A percentile compares a stretch with the other conserved stretches of the same genome.
phyloP scores from a whole-genome alignment of 164 flowering plant genomes.

The Annona squamosa region DNA sequence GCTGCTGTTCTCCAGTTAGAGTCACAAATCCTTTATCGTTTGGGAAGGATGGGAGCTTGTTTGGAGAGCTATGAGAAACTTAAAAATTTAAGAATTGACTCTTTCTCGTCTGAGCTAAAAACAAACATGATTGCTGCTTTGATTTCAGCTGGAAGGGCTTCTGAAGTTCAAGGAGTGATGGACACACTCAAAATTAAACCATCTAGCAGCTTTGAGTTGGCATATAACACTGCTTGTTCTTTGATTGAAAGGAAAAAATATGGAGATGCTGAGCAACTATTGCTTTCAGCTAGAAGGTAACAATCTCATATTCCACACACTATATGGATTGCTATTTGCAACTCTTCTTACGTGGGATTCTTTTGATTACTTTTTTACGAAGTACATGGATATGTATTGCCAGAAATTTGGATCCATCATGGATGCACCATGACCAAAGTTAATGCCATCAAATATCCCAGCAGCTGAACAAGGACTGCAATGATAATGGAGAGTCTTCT shows the following conservation, averaged over 20 bases:
- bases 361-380: no score
- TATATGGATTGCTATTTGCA: conserved; percentile 1
- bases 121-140: conserved; percentile 71
- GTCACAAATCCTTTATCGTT: conserved; percentile 78
- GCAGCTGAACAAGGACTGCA: background rate
- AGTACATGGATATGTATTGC: no score
- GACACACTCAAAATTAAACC: conserved; percentile 63
- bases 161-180: conserved; percentile 69
- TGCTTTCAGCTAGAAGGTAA: conserved; percentile 79
- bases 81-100: conserved; percentile 64
- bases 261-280: conserved; percentile 72
- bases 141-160: conserved; percentile 70
- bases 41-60: conserved; percentile 70
- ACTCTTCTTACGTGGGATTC: background rate
- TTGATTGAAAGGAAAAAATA: conserved; percentile 57
- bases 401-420: background rate
- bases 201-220: conserved; percentile 88
- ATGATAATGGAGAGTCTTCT: background rate
- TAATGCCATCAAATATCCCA: background rate
- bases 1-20: conserved; percentile 57
- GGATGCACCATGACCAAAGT: background rate
- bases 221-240: conserved; percentile 86
- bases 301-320: background rate
- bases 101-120: conserved; percentile 32
- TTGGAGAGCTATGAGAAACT: conserved; percentile 66